A percentile compares a stretch with the other conserved stretches of the same genome.
phyloP scores from a whole-genome alignment of 176 grass and related monocot species.

The Hsuehochloa calcarea region DNA sequence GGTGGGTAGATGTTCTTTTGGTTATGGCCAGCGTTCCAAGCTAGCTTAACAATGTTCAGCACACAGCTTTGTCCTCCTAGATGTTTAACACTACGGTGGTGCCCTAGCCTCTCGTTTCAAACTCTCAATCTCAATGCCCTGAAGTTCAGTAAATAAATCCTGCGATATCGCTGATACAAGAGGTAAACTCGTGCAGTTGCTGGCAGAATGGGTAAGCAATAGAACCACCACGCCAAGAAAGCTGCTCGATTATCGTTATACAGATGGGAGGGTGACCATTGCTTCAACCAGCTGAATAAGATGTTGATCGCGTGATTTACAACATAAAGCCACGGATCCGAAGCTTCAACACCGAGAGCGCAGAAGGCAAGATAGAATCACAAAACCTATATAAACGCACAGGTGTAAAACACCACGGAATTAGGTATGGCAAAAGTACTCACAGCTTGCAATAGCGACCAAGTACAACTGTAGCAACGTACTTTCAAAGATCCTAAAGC shows the following conservation, averaged over 20 bases:
- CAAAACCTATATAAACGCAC: neutral
- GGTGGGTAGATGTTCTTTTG: neutral
- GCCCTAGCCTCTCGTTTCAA: neutral
- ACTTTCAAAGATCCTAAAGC: constrained; percentile 6
- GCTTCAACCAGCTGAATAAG: neutral
- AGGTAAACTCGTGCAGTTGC: neutral
- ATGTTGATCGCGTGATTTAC: neutral
- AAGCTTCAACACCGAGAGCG: neutral
- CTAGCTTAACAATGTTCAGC: neutral
- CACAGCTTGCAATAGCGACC: neutral
- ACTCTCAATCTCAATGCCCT: neutral
- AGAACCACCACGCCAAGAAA: neutral
- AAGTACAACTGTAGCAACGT: constrained; percentile 2
- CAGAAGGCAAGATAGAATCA: neutral
- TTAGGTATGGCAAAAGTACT: too few species aligned
- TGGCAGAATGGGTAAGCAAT: too few species aligned
- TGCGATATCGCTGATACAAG: too few species aligned
- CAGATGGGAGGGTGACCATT: neutral
- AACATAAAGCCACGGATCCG: neutral
- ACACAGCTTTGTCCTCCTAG: neutral
- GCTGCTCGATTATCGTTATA: neutral
- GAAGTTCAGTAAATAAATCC: too few species aligned
- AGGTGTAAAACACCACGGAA: neutral
- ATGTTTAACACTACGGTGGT: too few species aligned
- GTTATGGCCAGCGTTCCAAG: neutral